A percentile compares a stretch with the other conserved stretches of the same genome.
Conservation (phyloP, 495 filamentous ascomycete species). For the Penicillium atrosanguineum region DNA sequence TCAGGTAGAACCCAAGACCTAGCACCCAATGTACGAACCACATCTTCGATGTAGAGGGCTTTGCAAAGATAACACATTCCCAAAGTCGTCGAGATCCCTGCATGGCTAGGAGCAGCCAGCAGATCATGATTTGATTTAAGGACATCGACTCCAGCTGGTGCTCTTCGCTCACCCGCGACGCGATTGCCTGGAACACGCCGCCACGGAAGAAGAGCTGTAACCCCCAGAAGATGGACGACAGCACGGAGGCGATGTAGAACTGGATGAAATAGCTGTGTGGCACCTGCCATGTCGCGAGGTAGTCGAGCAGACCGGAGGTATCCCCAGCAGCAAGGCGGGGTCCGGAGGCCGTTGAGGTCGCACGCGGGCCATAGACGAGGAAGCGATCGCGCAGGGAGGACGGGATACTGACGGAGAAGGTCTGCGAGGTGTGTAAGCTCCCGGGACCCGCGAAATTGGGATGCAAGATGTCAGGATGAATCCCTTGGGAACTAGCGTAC, state of each 20-base stretch:
- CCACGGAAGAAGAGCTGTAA: conserved; percentile 62
- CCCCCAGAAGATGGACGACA: conserved; percentile 74
- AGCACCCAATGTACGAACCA: conserved; percentile 78
- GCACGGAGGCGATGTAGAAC: conserved; percentile 76
- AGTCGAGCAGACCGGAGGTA: conserved; percentile 42
- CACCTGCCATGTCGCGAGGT: conserved; percentile 54
- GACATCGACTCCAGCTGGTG: conserved; percentile 53
- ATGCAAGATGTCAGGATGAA: background rate
- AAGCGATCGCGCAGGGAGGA: conserved; percentile 52
- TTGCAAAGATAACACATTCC: conserved; percentile 64
- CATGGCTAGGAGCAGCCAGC: conserved; percentile 66
- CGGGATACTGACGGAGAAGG: conserved; percentile 51
- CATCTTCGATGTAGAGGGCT: conserved; percentile 71
- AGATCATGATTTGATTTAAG: conserved; percentile 61
- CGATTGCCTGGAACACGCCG: conserved; percentile 37
- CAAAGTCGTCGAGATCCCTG: conserved; percentile 74
- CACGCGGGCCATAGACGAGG: conserved; percentile 58
- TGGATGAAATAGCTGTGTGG: conserved; percentile 86
- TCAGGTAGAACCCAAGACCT: conserved; percentile 75
- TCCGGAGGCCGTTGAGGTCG: conserved; percentile 26
- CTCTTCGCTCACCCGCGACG: conserved; percentile 34
- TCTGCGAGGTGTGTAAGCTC: conserved; percentile 31
- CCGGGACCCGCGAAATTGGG: background rate
- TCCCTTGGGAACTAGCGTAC: conserved; percentile 28
- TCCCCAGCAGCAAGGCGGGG: conserved; percentile 11